Base-by-base conservation (phyloP, 2,329 filamentous ascomycete species). In the Trichoderma endophyticum region DNA sequence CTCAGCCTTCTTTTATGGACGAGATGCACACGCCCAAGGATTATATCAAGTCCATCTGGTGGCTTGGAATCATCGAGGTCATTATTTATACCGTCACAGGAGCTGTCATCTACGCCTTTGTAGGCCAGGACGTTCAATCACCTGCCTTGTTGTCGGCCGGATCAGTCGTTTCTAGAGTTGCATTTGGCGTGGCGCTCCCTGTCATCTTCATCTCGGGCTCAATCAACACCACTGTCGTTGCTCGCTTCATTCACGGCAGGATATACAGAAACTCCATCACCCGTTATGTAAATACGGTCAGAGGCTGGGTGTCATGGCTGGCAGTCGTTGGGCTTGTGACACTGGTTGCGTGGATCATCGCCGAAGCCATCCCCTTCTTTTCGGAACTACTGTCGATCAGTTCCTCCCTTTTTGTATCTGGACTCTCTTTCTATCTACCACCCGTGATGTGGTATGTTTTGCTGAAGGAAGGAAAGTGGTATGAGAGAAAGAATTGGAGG, bases 151-250 rank as follows among this genome's bases (percentile, higher is more conserved):
- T 91, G 6, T 91, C 90, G 0, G 89, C 91, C 12, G 86, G 88
- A 2, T 80, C 82, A 2, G 75, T 86, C 0, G 80, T 93, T 26
- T 87, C 88, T 62, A 92, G 92, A 78, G 81, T 93, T 6, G 90
- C 91, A 1, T 93, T 91, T 77, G 91, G 90, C 28, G 80, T 93
- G 73, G 91, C 90, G 0, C 83, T 91, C 2, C 91, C 91, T 14
- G 93, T 91, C 68, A 93, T 94, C 77, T 86, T 93, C 76, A 90
- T 94, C 73, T 91, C 91, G 0, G 92, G 91, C 63, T 90, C 92
- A 21, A 91, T 93, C 79, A 91, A 92, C 81, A 85, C 83, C 36
- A 84, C 83, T 3, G 83, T 85, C 9, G 80, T 83, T 32, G 81
- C 78, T 6, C 83, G 84, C 28, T 86, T 86, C 71, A 78, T 86